A percentile compares a stretch with the other conserved stretches of the same genome.
Conservation (phyloP, 345 rosid species). For the Hibiscus mutabilis region DNA sequence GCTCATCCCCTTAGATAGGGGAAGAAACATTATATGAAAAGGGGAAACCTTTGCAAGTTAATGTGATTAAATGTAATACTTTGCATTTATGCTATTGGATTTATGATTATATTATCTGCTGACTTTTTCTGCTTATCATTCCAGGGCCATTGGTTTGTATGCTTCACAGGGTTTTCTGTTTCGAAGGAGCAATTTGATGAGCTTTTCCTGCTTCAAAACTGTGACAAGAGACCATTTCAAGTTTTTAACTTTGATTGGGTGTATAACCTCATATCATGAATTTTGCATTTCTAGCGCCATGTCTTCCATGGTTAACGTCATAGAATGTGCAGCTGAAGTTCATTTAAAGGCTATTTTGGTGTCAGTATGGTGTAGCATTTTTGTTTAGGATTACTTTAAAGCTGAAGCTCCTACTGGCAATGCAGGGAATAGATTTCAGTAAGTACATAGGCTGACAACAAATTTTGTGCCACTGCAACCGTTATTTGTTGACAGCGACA, state of each 20-base stretch:
- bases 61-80: constrained; percentile 4
- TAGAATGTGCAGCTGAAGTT: constrained; percentile 2
- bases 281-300: background rate
- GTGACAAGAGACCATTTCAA: constrained; percentile 21
- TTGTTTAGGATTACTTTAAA: constrained; percentile 1
- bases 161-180: constrained; percentile 72
- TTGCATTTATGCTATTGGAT: background rate
- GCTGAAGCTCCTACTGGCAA: background rate
- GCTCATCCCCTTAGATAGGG: background rate
- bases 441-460: background rate
- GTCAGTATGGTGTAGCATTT: background rate
- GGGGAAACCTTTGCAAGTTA: background rate
- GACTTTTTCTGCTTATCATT: constrained; percentile 57
- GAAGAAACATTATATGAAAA: background rate
- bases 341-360: constrained; percentile 13
- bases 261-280: background rate
- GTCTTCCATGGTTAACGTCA: constrained; percentile 1
- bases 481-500: background rate
- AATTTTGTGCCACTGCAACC: background rate
- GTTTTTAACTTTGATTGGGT: constrained; percentile 16
- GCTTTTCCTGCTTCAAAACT: constrained; percentile 25
- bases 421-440: background rate
- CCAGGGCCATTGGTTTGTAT: constrained; percentile 97
- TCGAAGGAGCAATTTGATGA: constrained; percentile 37
- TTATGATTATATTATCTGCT: constrained; percentile 23